Percentiles rank a stretch among this genome's conserved stretches.
Conservation (phyloP, 805 yeast species). For the Myxozyma sirexii region DNA sequence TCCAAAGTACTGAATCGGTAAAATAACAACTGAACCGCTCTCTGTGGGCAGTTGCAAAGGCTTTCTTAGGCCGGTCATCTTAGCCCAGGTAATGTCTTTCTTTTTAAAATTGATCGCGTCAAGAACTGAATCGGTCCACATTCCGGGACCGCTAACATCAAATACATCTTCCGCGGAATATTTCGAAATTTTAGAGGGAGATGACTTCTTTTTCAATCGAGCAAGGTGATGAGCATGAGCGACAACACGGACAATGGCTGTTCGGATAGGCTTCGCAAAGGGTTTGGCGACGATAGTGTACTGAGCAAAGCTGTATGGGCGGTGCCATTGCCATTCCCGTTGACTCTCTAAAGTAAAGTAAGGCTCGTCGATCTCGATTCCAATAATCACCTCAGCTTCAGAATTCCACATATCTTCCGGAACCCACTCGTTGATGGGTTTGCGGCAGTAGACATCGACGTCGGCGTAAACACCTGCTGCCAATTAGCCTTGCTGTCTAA, state of each 20-base stretch:
- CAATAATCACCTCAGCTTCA: conserved; percentile 26
- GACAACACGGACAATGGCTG: conserved; percentile 25
- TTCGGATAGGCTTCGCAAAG: conserved; percentile 28
- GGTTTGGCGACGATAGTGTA: conserved; percentile 30
- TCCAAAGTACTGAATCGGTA: conserved; percentile 28
- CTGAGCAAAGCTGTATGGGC: conserved; percentile 28
- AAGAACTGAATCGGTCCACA: conserved; percentile 31
- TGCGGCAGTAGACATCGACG: conserved; percentile 32
- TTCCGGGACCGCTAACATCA: conserved; percentile 30
- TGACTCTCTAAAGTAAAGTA: conserved; percentile 24
- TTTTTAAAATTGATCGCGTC: conserved; percentile 27
- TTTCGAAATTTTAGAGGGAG: conserved; percentile 5
- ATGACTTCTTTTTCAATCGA: neutral
- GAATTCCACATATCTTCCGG: conserved; percentile 18
- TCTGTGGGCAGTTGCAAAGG: conserved; percentile 17
- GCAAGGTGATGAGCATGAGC: conserved; percentile 31
- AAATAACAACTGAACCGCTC: conserved; percentile 19
- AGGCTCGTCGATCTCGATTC: conserved; percentile 32
- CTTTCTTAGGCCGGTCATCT: conserved; percentile 10
- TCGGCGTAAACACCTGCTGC: conserved; percentile 31
- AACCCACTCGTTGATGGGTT: conserved; percentile 31
- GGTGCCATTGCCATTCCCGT: conserved; percentile 25
- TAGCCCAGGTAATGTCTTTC: conserved; percentile 26
- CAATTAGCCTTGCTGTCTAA: neutral
- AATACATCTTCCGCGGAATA: conserved; percentile 23